Conservation (phyloP, 1,139 yeast genomes). For the Candida neerlandica region DNA sequence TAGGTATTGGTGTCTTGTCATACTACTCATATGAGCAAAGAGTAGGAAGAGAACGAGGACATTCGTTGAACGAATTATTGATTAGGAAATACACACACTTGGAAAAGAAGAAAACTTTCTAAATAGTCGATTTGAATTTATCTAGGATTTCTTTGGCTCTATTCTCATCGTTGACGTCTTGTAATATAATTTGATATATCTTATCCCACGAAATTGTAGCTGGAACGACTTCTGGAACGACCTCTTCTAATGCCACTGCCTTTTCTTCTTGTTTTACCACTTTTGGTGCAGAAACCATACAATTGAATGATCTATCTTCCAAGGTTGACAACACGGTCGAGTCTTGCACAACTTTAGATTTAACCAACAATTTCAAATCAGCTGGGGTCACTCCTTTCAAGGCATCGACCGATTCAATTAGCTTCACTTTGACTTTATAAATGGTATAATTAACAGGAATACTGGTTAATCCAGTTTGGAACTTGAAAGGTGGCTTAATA, state of each 20-base stretch:
- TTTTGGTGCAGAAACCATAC: conserved; percentile 37
- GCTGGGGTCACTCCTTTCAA: conserved; percentile 29
- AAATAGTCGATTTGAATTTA: conserved; percentile 11
- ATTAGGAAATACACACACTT: conserved; percentile 14
- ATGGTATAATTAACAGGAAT: conserved; percentile 31
- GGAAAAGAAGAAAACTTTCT: conserved; percentile 7
- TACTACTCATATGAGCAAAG: conserved; percentile 63
- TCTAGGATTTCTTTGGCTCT: conserved; percentile 21
- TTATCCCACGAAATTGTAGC: conserved; percentile 35
- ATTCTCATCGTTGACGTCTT: conserved; percentile 30
- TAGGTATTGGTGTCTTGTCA: conserved; percentile 59
- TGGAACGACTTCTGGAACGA: conserved; percentile 6
- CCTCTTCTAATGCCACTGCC: conserved; percentile 4
- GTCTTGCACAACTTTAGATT: conserved; percentile 49
- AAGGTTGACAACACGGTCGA: conserved; percentile 30
- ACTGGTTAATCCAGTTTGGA: conserved; percentile 27
- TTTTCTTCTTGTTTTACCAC: conserved; percentile 4
- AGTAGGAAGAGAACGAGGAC: conserved; percentile 57
- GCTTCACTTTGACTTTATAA: conserved; percentile 34
- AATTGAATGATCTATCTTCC: conserved; percentile 32
- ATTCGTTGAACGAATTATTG: conserved; percentile 52
- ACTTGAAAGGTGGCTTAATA: conserved; percentile 48
- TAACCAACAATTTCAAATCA: conserved; percentile 42
- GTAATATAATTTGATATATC: conserved; percentile 30
- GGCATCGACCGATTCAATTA: conserved; percentile 30